Evolutionary conservation across 768 basidiomycete genomes (phyloP).

Genomic region (Kwoniella sp.): DNA sequence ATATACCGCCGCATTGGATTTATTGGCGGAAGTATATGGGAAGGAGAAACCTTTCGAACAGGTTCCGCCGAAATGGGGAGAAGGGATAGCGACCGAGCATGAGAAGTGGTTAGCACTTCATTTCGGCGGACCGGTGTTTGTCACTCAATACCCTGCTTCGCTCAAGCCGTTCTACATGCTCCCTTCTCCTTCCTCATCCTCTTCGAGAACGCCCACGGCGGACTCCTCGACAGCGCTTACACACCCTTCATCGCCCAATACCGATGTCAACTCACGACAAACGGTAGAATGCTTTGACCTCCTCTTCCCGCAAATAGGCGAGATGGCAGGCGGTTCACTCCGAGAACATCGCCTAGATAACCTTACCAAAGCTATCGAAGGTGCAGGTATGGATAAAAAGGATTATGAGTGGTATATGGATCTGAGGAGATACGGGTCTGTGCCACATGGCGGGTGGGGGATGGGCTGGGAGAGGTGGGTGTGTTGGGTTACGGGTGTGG

Average conservation of each 20-base stretch:
- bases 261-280: slow-evolving; percentile 52
- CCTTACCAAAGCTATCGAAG: slow-evolving; percentile 59
- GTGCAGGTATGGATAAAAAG: slow-evolving; percentile 58
- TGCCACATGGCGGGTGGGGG: slow-evolving; percentile 93
- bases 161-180: slow-evolving; percentile 97
- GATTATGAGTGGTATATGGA: slow-evolving; percentile 70
- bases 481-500: slow-evolving; percentile 79
- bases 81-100: slow-evolving; percentile 79
- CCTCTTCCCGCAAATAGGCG: slow-evolving; percentile 81
- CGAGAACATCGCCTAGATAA: slow-evolving; percentile 59
- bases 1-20: slow-evolving; percentile 73
- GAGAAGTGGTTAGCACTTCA: slow-evolving; percentile 86
- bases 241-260: slow-evolving; percentile 13
- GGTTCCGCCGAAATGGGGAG: slow-evolving; percentile 66
- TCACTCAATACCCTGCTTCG: slow-evolving; percentile 79
- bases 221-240: slow-evolving; percentile 54
- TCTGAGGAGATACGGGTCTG: slow-evolving; percentile 77
- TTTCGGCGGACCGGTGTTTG: slow-evolving; percentile 77
- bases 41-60: slow-evolving; percentile 61
- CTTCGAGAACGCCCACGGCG: not conserved
- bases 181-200: slow-evolving; percentile 26
- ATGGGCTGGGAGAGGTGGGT: slow-evolving; percentile 92
- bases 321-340: slow-evolving; percentile 88
- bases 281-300: slow-evolving; percentile 97
- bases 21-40: slow-evolving; percentile 58